A percentile compares a stretch with the other conserved stretches of the same genome.
Evolutionary conservation across 2,329 filamentous ascomycete genomes (phyloP).

Genomic region (Colletotrichum chrysophilum): DNA sequence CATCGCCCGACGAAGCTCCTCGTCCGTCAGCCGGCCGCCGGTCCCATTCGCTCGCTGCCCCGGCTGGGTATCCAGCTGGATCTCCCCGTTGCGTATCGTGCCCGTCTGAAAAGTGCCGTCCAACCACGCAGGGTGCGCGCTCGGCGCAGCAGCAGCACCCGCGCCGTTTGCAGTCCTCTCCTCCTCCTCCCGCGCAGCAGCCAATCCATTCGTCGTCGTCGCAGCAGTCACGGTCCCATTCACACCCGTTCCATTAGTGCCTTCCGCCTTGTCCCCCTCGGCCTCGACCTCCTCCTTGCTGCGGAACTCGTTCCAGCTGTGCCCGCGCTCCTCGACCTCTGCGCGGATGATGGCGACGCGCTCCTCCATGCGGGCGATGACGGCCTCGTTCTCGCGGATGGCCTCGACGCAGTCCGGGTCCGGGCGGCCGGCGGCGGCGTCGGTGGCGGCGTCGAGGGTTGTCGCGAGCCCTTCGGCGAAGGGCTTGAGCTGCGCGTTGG

Average conservation of each 20-base stretch:
- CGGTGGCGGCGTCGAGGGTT: constrained; percentile 25
- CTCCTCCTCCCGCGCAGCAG: constrained; percentile 10
- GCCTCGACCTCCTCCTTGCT: constrained; percentile 46
- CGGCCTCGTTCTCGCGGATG: constrained; percentile 72
- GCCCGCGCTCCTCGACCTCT: constrained; percentile 67
- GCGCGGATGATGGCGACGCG: constrained; percentile 66
- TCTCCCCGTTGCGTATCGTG: constrained; percentile 55
- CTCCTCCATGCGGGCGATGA: constrained; percentile 72
- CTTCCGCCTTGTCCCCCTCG: constrained; percentile 22
- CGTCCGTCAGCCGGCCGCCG: constrained; percentile 60
- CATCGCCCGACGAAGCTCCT: constrained; percentile 61
- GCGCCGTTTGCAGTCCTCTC: constrained; percentile 15
- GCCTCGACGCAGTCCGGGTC: constrained; percentile 78
- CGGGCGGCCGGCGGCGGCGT: constrained; percentile 33
- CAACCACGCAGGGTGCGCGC: constrained; percentile 55
- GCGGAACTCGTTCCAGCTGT: constrained; percentile 62
- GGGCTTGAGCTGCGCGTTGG: constrained; percentile 74
- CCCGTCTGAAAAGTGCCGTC: constrained; percentile 70
- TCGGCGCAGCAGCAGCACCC: constrained; percentile 3
- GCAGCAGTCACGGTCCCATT: neutral
- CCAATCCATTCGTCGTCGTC: constrained; percentile 22
- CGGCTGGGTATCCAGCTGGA: constrained; percentile 44
- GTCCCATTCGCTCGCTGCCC: constrained; percentile 8
- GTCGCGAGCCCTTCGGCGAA: constrained; percentile 61
- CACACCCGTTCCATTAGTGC: neutral